Conservation (phyloP, 2,329 filamentous ascomycete species). For the Talaromyces sp. region DNA sequence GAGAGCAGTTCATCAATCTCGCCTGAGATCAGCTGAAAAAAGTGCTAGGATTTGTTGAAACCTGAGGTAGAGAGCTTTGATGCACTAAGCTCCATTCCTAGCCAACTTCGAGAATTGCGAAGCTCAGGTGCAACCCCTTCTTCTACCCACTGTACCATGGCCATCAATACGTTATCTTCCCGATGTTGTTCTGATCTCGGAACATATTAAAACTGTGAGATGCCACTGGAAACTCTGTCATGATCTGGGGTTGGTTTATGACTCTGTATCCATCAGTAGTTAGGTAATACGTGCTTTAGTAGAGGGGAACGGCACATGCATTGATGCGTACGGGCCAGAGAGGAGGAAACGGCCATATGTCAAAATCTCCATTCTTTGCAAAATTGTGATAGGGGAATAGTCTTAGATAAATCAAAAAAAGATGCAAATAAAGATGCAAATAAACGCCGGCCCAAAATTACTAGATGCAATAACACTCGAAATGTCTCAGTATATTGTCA, state of each 20-base stretch:
- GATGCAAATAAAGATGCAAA: no score
- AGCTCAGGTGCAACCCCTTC: no score
- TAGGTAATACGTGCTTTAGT: not conserved
- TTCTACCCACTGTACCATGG: no score
- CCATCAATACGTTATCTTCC: no score
- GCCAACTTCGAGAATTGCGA: not conserved
- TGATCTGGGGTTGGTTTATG: not conserved
- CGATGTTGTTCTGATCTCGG: no score
- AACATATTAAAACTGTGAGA: no score
- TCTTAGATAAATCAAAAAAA: not conserved
- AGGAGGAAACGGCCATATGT: not conserved
- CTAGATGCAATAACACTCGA: not conserved
- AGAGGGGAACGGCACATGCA: not conserved
- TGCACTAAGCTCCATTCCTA: not conserved
- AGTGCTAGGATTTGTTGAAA: not conserved
- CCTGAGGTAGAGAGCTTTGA: not conserved
- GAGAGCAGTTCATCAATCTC: no score
- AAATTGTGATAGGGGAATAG: not conserved
- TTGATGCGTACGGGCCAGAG: not conserved
- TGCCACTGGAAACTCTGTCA: not conserved
- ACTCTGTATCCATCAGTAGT: not conserved
- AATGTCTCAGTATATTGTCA: constrained; percentile 74
- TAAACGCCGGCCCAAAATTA: not conserved
- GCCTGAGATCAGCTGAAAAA: no score
- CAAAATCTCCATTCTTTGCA: not conserved